phyloP scores from a whole-genome alignment of 1,284 basidiomycete genomes.

The Entoloma clypeatum region DNA sequence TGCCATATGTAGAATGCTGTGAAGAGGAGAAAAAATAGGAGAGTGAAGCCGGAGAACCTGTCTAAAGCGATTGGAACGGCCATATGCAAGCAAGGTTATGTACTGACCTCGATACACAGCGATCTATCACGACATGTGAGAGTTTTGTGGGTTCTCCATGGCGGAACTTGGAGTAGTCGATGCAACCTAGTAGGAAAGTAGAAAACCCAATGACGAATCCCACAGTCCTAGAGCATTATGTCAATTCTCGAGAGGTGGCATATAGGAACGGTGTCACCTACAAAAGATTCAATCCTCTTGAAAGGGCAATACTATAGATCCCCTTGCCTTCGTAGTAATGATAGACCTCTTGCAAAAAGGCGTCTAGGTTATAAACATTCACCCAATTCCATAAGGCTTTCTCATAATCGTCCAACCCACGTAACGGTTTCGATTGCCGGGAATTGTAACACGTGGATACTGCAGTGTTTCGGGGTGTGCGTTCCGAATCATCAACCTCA shows the following conservation, averaged over 20 bases:
- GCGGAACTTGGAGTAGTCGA: slow-evolving; percentile 84
- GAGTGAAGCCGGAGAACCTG: slow-evolving; percentile 80
- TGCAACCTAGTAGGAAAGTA: slow-evolving; percentile 91
- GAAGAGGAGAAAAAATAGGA: slow-evolving; percentile 81
- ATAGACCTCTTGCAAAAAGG: slow-evolving; percentile 94
- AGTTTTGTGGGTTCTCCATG: slow-evolving; percentile 61
- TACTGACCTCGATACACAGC: slow-evolving; percentile 77
- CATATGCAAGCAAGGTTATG: slow-evolving; percentile 5
- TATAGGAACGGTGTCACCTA: slow-evolving; percentile 43
- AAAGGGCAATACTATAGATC: slow-evolving; percentile 89
- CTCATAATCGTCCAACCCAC: slow-evolving; percentile 81
- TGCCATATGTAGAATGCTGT: slow-evolving; percentile 79
- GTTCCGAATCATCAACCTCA: slow-evolving; percentile 46
- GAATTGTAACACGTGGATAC: slow-evolving; percentile 20
- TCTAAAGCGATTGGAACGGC: slow-evolving; percentile 15
- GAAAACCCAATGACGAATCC: slow-evolving; percentile 98
- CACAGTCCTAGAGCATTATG: slow-evolving; percentile 68
- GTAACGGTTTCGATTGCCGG: slow-evolving; percentile 49
- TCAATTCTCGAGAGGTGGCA: slow-evolving; percentile 17
- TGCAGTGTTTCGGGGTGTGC: slow-evolving; percentile 19
- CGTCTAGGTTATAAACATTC: slow-evolving; percentile 95
- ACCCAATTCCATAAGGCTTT: slow-evolving; percentile 98
- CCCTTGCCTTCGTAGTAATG: slow-evolving; percentile 96
- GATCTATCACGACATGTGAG: slow-evolving; percentile 75
- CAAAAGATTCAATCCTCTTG: slow-evolving; percentile 88